Evolutionary conservation across 495 filamentous ascomycete species (phyloP).

Genomic region (Neurospora sp.): DNA sequence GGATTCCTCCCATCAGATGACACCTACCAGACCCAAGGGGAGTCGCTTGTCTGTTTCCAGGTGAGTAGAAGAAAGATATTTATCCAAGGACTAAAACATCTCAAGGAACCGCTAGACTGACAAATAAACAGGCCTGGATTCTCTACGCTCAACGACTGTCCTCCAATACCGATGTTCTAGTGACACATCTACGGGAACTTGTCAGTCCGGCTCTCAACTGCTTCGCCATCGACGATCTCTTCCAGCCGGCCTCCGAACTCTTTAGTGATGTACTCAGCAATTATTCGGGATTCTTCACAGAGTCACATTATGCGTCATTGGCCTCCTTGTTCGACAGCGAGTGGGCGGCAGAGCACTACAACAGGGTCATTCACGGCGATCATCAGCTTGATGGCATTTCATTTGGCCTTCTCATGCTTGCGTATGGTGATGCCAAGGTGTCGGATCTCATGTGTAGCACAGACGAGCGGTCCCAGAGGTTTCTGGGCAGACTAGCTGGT

Average conservation of each 20-base stretch:
- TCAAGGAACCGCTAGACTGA: not conserved
- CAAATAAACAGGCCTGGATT: constrained; percentile 47
- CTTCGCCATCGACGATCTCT: constrained; percentile 42
- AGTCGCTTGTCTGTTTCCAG: constrained; percentile 52
- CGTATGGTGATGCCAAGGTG: constrained; percentile 54
- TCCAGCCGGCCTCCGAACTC: constrained; percentile 50
- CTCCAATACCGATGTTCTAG: constrained; percentile 39
- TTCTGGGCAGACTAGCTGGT: constrained; percentile 43
- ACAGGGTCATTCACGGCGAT: constrained; percentile 47
- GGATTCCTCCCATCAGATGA: constrained; percentile 27
- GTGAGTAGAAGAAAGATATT: constrained; percentile 24
- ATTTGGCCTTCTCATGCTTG: constrained; percentile 59
- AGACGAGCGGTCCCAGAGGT: constrained; percentile 35
- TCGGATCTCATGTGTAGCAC: constrained; percentile 36
- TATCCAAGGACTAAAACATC: not conserved
- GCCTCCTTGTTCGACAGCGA: constrained; percentile 45
- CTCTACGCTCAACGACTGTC: constrained; percentile 53
- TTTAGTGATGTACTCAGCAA: constrained; percentile 55
- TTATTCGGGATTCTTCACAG: constrained; percentile 51
- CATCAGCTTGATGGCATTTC: constrained; percentile 54
- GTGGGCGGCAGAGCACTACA: constrained; percentile 42
- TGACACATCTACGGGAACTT: constrained; percentile 46
- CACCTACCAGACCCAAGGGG: constrained; percentile 26
- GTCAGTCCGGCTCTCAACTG: constrained; percentile 46
- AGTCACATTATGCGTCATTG: constrained; percentile 43